Evolutionary conservation across 73 alveolate species (phyloP), one percentile per base, ranked within the genome.

Genomic region (Paramecium primaurelia): DNA sequence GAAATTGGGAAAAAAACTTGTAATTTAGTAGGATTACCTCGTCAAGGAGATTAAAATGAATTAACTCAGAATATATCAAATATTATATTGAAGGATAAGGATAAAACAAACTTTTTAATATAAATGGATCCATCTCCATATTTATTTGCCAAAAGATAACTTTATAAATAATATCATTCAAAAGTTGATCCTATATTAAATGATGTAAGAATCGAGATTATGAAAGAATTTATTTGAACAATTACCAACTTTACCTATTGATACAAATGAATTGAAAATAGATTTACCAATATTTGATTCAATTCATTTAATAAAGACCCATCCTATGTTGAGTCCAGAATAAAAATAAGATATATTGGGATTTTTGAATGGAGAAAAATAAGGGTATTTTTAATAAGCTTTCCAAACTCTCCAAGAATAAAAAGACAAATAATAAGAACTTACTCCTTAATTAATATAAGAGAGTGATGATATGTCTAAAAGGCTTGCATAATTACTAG

Each of bases 51-150:
- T 32, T 20, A 49, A 25, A 51, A 80, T 0, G 36, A 40, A 26
- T 45, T 45, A 26, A 59, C 16, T 6, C 18, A 80, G 49, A 64
- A 44, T 4, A 6, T 80, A 36, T 20, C 91, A 1, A 73, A 80
- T 80, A 47, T 80, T 8, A 0, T 80, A 25, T 8, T 44, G 26
- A 45, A 45, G 58, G 58, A 80, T 80, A 14, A 28, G 30, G 58
- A 80, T n/a, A 42, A 47, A 40, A 26, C 71, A 20, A 49, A 42
- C 58, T 80, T 80, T 47, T 45, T 80, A 26, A 36, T 80, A 40
- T 47, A 80, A 80, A 44, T 80, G 3, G 91, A 80, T 49, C 73
- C 91, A 18, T 42, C 91, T 11, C 91, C 91, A 44, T 80, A 80
- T 47, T 28, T 80, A 14, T 80, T 32, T 80, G 77, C 71, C 14